Conservation (phyloP, 129 eudicot species). For the Flaveria brownii region DNA sequence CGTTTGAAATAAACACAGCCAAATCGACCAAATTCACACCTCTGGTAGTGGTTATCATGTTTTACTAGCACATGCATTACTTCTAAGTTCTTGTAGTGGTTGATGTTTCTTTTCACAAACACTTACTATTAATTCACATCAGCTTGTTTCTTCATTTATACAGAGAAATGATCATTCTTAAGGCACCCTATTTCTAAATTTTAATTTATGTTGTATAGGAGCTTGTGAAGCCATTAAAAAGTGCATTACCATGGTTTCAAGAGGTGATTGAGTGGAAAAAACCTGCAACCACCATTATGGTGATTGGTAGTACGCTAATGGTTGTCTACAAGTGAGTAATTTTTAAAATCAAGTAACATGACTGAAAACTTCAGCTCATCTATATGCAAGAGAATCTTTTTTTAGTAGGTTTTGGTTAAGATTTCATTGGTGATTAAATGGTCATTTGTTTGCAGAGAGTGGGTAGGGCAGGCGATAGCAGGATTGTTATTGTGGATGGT, state of each 20-base stretch:
- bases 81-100: not conserved
- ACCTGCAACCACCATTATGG: constrained; percentile 46
- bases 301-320: constrained; percentile 41
- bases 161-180: no score
- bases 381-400: not conserved
- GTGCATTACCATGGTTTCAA: constrained; percentile 49
- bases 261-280: constrained; percentile 62
- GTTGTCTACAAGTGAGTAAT: constrained; percentile 64
- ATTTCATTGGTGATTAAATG: not conserved
- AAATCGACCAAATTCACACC: not conserved
- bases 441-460: constrained; percentile 49
- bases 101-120: constrained; percentile 4
- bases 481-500: constrained; percentile 53
- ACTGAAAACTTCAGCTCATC: not conserved
- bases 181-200: not conserved
- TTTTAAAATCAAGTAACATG: not conserved
- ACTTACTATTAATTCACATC: not conserved
- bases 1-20: not conserved
- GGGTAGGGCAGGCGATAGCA: constrained; percentile 72
- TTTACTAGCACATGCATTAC: constrained; percentile 4
- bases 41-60: constrained; percentile 14
- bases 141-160: not conserved
- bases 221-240: constrained; percentile 46
- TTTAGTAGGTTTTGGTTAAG: not conserved
- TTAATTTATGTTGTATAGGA: constrained; percentile 43